Base-by-base conservation (phyloP, 805 yeast genomes). In the Metschnikowia dekortorum region DNA sequence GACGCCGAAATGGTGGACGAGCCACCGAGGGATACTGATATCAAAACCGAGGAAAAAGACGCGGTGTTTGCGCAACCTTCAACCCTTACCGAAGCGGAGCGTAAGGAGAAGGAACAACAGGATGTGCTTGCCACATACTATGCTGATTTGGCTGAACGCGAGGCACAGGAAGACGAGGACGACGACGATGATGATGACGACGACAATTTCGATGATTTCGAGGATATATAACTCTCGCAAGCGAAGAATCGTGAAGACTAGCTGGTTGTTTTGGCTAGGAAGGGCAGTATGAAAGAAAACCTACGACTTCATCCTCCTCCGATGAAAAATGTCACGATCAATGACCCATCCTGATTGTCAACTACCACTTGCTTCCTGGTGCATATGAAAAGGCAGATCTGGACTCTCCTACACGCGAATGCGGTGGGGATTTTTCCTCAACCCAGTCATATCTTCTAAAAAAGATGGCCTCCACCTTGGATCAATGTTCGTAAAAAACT, bases 91-190 rank as follows among this genome's bases (percentile, higher is more conserved):
- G 58, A 52, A 31, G 50, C 56, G 3, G 60, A 56, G 46, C 42
- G 54, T n/a, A 56, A 56, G 46, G 60, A 56, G 44, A 48, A 78
- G 57, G 87, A 84, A 63, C 84, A 84, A 35, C 85, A 85, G 66
- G 88, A 84, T 58, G 89, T 89, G 2, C 71, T 73, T 62, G 75
- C 77, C 1, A 75, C 76, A 6, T 88, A 87, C 63, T 88, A 88
- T 63, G 89, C 89, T 8, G 83, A 84, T 57, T 74, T 87, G 65
- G 89, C 87, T 8, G 82, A 81, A 54, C 77, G 83, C 58, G 87
- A 85, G 61, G 84, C 80, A 6, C 76, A 75, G 46, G 87, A 83
- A 53, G 82, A 75, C 9, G 78, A 79, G 33, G 85, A 76, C 8
- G 85, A 81, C 9, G 87, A 71, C 11, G 77, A 73, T 5, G 76